Evolutionary conservation across 306 rosid species (phyloP), one percentile per base, ranked within the genome.

Genomic region (Canavalia ensiformis): DNA sequence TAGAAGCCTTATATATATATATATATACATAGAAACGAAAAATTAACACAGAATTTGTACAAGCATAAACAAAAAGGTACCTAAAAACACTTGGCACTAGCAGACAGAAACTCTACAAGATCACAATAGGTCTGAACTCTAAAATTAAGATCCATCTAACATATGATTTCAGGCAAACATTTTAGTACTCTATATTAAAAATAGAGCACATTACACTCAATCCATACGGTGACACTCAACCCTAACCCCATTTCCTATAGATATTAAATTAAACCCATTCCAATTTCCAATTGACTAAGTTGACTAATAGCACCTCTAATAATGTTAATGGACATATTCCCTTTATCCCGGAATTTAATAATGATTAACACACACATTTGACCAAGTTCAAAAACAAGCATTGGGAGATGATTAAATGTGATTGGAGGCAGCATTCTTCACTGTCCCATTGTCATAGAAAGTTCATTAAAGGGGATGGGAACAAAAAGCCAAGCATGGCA

Each of bases 101-200:
- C 51, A 49, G 33, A 33, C 29, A 2, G 52, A n/a, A 76, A 64
- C 46, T 64, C 30, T 58, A 63, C 10, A 44, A 69, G 67, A 37
- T 68, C 72, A 75, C 34, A 51, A 74, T 68, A 28, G 56, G 33
- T 69, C 30, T 67, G 49, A 68, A 68, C 57, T 39, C 25, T 66
- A 57, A 74, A 57, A 56, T 47, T 5, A 74, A 66, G 64, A 54
- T 68, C 39, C 35, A 51, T 50, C 3, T 31, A 60, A 72, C 67
- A 72, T 33, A 37, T 54, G 41, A 58, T 76, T 8, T 37, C 59
- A 58, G 62, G 56, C 58, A 34, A 45, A 59, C 35, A 67, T 7
- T 41, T 74, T 31, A 65, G 75, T 11, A 57, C 54, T 75, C 34
- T 30, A 47, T 31, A 47, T 59, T 10, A 56, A 49, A 52, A 63